Percentiles rank a stretch among this genome's conserved stretches.
Evolutionary conservation across 2,329 filamentous ascomycete species (phyloP).

Genomic region (Penicillium hordei): DNA sequence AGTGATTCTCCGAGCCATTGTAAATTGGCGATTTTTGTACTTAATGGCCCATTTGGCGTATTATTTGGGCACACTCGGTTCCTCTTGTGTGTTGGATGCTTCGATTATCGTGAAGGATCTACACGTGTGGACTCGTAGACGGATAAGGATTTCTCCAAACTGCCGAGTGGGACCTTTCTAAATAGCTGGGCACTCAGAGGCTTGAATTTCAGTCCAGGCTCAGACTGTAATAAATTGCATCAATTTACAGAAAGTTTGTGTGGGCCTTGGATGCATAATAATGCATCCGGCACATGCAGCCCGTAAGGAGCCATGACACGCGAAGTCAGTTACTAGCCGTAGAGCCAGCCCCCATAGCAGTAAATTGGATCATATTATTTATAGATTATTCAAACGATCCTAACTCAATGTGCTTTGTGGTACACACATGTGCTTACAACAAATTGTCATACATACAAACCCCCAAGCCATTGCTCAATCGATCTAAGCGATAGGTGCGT

Average conservation of each 20-base stretch:
- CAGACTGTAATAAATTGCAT: background rate
- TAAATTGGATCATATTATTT: background rate
- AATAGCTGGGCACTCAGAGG: background rate
- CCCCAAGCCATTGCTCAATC: background rate
- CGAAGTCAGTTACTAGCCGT: background rate
- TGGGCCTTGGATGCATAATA: background rate
- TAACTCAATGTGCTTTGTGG: background rate
- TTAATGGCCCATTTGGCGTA: background rate
- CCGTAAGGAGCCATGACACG: no score
- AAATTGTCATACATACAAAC: background rate
- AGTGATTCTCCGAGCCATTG: background rate
- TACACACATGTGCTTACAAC: background rate
- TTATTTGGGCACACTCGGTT: background rate
- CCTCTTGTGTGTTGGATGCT: background rate
- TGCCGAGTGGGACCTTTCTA: background rate
- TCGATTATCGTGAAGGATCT: background rate
- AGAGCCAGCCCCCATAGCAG: background rate
- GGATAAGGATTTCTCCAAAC: background rate
- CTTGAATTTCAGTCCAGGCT: background rate
- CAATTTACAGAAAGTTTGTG: background rate
- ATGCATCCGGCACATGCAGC: background rate
- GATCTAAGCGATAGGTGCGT: constrained; percentile 25
- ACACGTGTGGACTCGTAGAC: background rate
- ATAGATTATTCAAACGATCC: background rate
- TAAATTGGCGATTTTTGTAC: background rate